Base-by-base conservation (phyloP, 2,329 filamentous ascomycete genomes). In the Claviceps sorghi region DNA sequence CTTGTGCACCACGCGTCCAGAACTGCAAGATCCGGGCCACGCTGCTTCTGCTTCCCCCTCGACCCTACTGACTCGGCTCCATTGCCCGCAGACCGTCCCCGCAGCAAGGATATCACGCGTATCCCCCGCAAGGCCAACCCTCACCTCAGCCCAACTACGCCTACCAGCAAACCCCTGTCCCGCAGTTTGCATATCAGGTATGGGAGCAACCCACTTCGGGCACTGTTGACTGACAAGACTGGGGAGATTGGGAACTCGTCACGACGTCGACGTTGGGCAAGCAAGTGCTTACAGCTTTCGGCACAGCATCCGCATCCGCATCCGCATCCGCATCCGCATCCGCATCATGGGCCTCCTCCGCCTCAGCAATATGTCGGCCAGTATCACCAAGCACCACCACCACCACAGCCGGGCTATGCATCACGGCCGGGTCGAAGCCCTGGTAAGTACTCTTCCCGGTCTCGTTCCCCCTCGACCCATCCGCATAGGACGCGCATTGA, bases 121-220 rank as follows among this genome's bases (percentile, higher is more conserved):
- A 78, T 61, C 70, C 72, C 52, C 69, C 72, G 48, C 70, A 67
- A 53, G 64, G 64, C 30, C 65, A 74, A 30, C 73, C 74, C 38
- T 73, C 73, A 44, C 73, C 71, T 46, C 76, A 78, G 59, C 67
- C 67, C 11, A 71, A 70, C 50, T 74, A 72, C 58, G 71, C 69
- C 58, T 72, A 73, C 52, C 62, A 71, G 58, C 64, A 67, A 56
- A 67, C 65, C 26, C 65, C 65, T 51, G 64, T 62, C 42, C 72
- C 69, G 56, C 72, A 69, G 54, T 73, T 75, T 55, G 67, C 67
- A 57, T 64, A 64, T 53, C 64, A 62, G 59, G 61, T 63, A 62
- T 50, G 59, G 29, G 22, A 19, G 11, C 30, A n/a, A 19, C 21
- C n/a, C 21, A 22, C 49, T 19, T 48, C 58, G 53, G 52, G 54